Evolutionary conservation across 805 yeast genomes (phyloP).

Genomic region (Kregervanrija delftensis): DNA sequence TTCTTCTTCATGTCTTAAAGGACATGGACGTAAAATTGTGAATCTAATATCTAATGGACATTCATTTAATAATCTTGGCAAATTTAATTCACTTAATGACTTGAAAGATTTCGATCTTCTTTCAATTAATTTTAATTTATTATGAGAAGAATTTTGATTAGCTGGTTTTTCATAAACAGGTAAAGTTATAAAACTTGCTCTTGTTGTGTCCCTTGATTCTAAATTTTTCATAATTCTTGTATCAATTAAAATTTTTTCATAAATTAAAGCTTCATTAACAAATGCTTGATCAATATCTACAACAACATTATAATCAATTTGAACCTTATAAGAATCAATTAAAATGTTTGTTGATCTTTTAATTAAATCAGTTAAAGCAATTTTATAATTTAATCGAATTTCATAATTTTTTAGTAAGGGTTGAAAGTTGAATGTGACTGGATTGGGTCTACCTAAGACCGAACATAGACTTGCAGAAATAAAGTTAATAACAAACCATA

Average conservation of each 20-base stretch:
- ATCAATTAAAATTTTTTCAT: conserved; percentile 28
- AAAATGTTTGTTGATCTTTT: conserved; percentile 42
- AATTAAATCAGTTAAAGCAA: conserved; percentile 44
- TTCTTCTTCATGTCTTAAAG: conserved; percentile 16
- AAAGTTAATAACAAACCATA: conserved; percentile 45
- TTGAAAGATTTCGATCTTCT: conserved; percentile 9
- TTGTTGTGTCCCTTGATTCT: conserved; percentile 14
- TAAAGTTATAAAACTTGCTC: conserved; percentile 20
- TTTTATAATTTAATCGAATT: conserved; percentile 32
- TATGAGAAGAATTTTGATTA: neutral
- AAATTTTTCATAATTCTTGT: conserved; percentile 18
- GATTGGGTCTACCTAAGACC: conserved; percentile 48
- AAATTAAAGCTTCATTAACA: conserved; percentile 33
- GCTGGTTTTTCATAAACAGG: conserved; percentile 24
- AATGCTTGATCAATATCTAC: conserved; percentile 34
- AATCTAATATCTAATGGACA: conserved; percentile 26
- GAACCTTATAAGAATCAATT: conserved; percentile 44
- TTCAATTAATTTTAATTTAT: conserved; percentile 8
- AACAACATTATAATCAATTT: conserved; percentile 36
- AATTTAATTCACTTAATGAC: conserved; percentile 14
- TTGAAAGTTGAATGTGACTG: conserved; percentile 36
- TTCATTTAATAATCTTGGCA: conserved; percentile 17
- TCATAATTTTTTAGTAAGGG: conserved; percentile 28
- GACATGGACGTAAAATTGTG: conserved; percentile 24
- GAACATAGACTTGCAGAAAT: conserved; percentile 44